Evolutionary conservation across 805 yeast genomes (phyloP), one percentile per base, ranked within the genome.

Genomic region (Zygosaccharomyces pseudorouxii): DNA sequence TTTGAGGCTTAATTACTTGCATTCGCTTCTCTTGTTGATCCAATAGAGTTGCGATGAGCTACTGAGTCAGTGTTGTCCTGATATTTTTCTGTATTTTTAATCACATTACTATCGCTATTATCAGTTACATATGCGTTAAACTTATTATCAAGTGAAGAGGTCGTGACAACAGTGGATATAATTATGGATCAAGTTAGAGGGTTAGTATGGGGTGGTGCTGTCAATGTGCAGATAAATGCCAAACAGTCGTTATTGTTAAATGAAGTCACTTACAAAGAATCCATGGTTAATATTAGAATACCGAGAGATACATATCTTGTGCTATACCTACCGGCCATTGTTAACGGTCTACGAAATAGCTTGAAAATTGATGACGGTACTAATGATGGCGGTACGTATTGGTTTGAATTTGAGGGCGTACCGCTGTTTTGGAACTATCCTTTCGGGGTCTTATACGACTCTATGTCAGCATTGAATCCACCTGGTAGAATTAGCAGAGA

Each of bases 361-460:
- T 45, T 71, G 5, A 59, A 63, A 5, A 58, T 57, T 1, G 63
- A 68, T 19, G 5, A 25, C 12, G 52, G 60, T 10, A 59, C 59
- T 51, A 53, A 59, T 5, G 40, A 53, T 4, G 45, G 56, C 0
- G 30, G 50, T 5, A 62, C 63, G 1, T 72, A 81, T 68, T 89
- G 95, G 95, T 71, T 88, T 30, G 88, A 80, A 53, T 76, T 71
- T 59, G 83, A 82, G 28, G 75, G 69, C 4, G 80, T 74, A 1
- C 89, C 93, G 0, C 52, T 89, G 27, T 73, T 76, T 43, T 89
- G 97, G 95, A 80, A 85, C 54, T 70, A 79, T 52, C 96, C 96
- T 0, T 64, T 82, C 1, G 96, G 96, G 0, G 67, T 84, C 4
- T 63, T 82, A 2, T 80, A 75, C 58, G 95, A 88, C 56, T 66